These are phyloP conservation scores for Phylloporus sp. DNA, from an alignment of 768 basidiomycete species.

Conservation along the genomic window DNA sequence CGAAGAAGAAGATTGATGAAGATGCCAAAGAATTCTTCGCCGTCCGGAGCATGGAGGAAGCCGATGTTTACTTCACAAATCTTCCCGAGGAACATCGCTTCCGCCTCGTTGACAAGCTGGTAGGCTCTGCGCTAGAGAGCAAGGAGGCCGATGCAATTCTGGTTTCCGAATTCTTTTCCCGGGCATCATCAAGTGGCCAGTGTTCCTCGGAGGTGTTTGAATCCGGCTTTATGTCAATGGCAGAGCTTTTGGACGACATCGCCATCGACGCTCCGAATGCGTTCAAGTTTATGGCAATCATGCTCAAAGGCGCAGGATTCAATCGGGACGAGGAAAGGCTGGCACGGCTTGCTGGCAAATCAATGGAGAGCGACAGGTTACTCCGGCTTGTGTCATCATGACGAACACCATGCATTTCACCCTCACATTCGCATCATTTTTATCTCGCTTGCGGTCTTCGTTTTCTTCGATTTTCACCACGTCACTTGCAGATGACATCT, in stretches of 20 bases:
- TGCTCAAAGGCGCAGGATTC: constrained; percentile 67
- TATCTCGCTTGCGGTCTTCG: constrained; percentile 7
- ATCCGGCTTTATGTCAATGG: constrained; percentile 62
- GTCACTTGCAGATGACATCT: constrained; percentile 6
- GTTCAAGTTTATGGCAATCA: constrained; percentile 64
- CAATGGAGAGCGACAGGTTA: constrained; percentile 54
- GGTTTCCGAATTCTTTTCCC: constrained; percentile 68
- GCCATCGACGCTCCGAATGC: constrained; percentile 89
- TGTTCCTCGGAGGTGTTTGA: constrained; percentile 62
- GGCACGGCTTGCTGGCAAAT: constrained; percentile 55
- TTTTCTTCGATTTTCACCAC: constrained; percentile 2
- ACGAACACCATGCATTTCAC: constrained; percentile 14
- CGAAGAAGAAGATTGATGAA: constrained; percentile 70
- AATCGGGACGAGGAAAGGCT: constrained; percentile 52
- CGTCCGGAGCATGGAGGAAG: constrained; percentile 81
- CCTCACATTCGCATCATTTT: constrained; percentile 12
- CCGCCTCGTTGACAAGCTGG: constrained; percentile 69
- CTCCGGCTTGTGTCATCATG: constrained; percentile 49
- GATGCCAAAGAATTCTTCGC: constrained; percentile 85
- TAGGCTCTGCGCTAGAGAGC: constrained; percentile 67
- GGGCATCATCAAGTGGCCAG: constrained; percentile 54
- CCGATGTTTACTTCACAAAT: constrained; percentile 76
- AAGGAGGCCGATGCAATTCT: constrained; percentile 79
- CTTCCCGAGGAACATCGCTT: constrained; percentile 62
- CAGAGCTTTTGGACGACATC: constrained; percentile 82